Percentiles rank a stretch among this genome's conserved stretches.
Evolutionary conservation across 2,329 filamentous ascomycete species (phyloP).

Genomic region (Lizonia empirigonia): DNA sequence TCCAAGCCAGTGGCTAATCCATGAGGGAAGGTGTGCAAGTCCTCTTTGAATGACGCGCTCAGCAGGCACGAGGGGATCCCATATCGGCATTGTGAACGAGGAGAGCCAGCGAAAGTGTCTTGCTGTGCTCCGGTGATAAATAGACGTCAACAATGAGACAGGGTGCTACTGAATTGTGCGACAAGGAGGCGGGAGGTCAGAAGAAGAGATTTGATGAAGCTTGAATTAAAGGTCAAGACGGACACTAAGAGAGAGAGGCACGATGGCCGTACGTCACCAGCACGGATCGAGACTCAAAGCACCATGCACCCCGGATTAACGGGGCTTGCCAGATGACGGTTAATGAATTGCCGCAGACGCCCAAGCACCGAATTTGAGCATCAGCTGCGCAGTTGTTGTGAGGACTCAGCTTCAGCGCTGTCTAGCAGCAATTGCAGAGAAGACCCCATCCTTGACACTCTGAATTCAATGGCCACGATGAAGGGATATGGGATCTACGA

Average conservation of each 20-base stretch:
- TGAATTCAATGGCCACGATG: neutral
- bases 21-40: constrained; percentile 61
- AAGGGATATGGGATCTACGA: neutral
- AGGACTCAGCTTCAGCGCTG: neutral
- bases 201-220: constrained; percentile 18
- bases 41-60: constrained; percentile 38
- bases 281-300: constrained; percentile 17
- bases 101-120: neutral
- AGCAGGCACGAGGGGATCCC: constrained; percentile 34
- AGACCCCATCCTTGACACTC: neutral
- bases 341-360: neutral
- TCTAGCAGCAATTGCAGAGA: neutral
- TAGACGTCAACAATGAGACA: neutral
- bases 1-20: constrained; percentile 70
- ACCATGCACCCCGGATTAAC: constrained; percentile 31
- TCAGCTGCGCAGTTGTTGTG: neutral
- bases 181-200: constrained; percentile 5
- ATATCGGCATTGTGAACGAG: constrained; percentile 25
- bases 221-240: constrained; percentile 22
- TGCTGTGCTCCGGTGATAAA: neutral
- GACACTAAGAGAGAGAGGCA: constrained; percentile 20
- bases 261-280: constrained; percentile 25
- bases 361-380: neutral
- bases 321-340: constrained; percentile 17
- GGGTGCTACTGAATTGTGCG: neutral